Evolutionary conservation across 23 red algal genomes (phyloP), one percentile per base, ranked within the genome.

Genomic region (Cyanidiococcus yangmingshanensis): DNA sequence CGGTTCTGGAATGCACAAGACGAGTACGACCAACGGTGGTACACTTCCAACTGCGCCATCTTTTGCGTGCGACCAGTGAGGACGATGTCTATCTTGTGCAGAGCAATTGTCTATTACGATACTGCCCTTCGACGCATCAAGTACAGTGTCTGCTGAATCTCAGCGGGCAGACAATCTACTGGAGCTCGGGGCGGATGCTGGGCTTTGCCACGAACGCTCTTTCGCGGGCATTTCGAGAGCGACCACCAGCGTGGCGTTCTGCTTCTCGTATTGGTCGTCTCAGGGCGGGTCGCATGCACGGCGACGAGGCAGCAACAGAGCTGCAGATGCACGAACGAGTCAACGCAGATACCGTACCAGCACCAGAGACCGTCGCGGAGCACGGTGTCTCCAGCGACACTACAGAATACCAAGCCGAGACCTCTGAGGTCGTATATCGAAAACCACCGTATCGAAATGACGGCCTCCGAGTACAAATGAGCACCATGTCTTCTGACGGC

Each of bases 31-130:
- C 86, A 59, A 76, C 77, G 25, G 82, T 96, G 76, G 75, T 84
- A 24, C 92, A 96, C 67, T 96, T 90, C 71, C 92, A 96, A 75
- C 38, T 96, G 92, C 80, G 92, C 3, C 88, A 96, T 75, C 79
- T 96, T 67, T 82, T 89, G 37, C 89, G 87, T 83, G 92, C 92
- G 27, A 84, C 87, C 38, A 67, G 71, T 79, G 80, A 87, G 50
- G 81, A 90, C 41, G 82, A 87, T 59, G 92, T 90, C 1, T 90
- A 85, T 75, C 74, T 90, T 38, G 79, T 86, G 83, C 83, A 90
- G 76, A 76, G 85, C 0, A 89, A 80, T 2, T 38, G 80, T 0
- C 54, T 96, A 1, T 77, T 90, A 17, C 83, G 86, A 29, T 96
- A 84, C 79, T 83, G 90, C 77, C 83, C 87, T 58, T 75, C 77